Evolutionary conservation across 148 eudicot species (phyloP).

Genomic region (Rhododendron mucronatum): DNA sequence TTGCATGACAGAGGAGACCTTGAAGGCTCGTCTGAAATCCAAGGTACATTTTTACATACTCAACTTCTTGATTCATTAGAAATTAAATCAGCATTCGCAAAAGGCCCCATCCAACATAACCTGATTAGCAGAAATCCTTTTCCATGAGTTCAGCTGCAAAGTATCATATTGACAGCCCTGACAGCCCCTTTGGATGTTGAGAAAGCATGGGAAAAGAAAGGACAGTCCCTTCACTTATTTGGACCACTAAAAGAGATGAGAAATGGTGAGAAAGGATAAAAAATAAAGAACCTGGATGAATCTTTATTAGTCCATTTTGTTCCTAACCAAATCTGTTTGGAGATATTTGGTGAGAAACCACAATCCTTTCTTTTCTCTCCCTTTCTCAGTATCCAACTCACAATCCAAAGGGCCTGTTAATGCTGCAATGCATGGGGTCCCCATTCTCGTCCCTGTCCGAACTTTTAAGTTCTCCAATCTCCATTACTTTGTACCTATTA

Average conservation of each 20-base stretch:
- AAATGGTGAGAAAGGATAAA: not conserved
- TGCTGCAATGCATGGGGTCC: not conserved
- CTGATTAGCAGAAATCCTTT: not conserved
- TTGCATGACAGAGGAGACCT: conserved; percentile 66
- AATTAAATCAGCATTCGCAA: not conserved
- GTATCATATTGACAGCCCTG: not conserved
- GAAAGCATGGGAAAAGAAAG: not conserved
- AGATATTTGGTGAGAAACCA: not conserved
- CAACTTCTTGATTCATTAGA: not conserved
- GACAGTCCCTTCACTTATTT: not conserved
- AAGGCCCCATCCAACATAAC: not conserved
- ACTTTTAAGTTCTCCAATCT: not conserved
- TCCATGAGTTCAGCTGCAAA: not conserved
- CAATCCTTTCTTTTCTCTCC: no score
- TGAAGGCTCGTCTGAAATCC: conserved; percentile 67
- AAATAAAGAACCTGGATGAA: no score
- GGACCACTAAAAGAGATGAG: not conserved
- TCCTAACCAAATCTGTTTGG: not conserved
- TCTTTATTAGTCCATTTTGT: not conserved
- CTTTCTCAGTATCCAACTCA: no score
- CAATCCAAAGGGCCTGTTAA: not conserved
- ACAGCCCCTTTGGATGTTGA: not conserved
- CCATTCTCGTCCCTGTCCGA: not conserved
- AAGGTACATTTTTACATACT: conserved; percentile 36
- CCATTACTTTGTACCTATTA: not conserved